A percentile compares a stretch with the other conserved stretches of the same genome.
These are phyloP conservation scores for Candida koratica DNA, from an alignment of 805 yeast species.

Conservation along the genomic window DNA sequence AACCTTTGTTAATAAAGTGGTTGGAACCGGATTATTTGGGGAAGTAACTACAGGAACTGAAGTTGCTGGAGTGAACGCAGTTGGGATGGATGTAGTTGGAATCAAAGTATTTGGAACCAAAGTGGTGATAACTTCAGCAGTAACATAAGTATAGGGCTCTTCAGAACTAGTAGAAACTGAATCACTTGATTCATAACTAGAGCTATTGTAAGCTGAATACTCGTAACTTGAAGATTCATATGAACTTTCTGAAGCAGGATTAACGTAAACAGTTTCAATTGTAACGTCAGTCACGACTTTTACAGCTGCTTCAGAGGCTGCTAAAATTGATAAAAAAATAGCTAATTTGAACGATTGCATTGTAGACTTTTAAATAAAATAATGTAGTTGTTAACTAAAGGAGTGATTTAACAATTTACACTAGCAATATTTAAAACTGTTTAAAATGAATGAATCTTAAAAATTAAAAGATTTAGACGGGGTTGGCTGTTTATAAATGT, in stretches of 20 bases:
- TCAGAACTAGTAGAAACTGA: slow-evolving; percentile 3
- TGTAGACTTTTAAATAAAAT: slow-evolving; percentile 1
- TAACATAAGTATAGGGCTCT: slow-evolving; percentile 1
- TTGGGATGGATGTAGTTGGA: slow-evolving; percentile 11
- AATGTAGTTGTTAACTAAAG: slow-evolving; percentile 1
- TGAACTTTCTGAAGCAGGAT: background rate
- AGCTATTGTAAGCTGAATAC: background rate
- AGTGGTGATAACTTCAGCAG: background rate
- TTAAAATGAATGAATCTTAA: slow-evolving; percentile 5
- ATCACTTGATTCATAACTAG: background rate
- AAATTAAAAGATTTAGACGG: too few relatives aligned
- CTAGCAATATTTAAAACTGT: too few relatives aligned
- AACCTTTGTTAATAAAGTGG: slow-evolving; percentile 14
- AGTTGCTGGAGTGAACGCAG: slow-evolving; percentile 6
- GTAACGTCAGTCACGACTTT: slow-evolving; percentile 12
- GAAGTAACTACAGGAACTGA: slow-evolving; percentile 6
- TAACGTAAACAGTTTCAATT: slow-evolving; percentile 15
- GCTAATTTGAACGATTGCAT: slow-evolving; percentile 17
- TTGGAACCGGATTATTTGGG: slow-evolving; percentile 11
- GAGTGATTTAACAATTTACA: slow-evolving; percentile 2
- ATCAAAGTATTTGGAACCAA: slow-evolving; percentile 1
- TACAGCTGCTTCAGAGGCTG: slow-evolving; percentile 12
- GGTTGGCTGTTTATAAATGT: too few relatives aligned
- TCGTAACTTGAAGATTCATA: slow-evolving; percentile 15
- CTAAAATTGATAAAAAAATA: slow-evolving; percentile 14